phyloP scores from a whole-genome alignment of 345 rosid species.

The Citrus cavaleriei region DNA sequence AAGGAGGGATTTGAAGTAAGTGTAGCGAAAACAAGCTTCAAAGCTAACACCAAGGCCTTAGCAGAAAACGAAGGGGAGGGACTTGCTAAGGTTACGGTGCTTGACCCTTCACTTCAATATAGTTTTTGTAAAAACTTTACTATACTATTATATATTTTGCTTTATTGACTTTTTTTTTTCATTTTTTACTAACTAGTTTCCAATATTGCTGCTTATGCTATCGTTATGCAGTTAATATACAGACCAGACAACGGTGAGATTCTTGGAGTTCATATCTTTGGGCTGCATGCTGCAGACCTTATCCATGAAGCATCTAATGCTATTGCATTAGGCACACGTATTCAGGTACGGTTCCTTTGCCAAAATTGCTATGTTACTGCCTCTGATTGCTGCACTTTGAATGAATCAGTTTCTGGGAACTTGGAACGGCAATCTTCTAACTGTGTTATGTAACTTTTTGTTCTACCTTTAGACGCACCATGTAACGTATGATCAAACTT shows the following conservation, averaged over 20 bases:
- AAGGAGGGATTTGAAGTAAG: conserved; percentile 89
- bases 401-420: background rate
- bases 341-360: conserved; percentile 50
- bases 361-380: background rate
- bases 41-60: conserved; percentile 97
- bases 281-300: conserved; percentile 98
- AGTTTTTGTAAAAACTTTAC: background rate
- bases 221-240: conserved; percentile 74
- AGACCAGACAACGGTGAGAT: conserved; percentile 97
- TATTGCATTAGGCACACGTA: conserved; percentile 78
- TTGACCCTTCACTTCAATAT: background rate
- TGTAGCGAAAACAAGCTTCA: conserved; percentile 91
- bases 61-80: conserved; percentile 99
- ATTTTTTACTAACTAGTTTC: background rate
- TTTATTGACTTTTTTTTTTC: background rate
- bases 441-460: background rate
- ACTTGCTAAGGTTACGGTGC: conserved; percentile 73
- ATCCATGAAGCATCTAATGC: conserved; percentile 99
- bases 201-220: background rate
- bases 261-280: conserved; percentile 95
- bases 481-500: background rate
- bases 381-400: background rate
- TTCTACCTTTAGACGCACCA: background rate
- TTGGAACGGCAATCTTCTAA: background rate
- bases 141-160: background rate